Base-by-base conservation (phyloP, 768 basidiomycete species). In the Kwoniella mangroviensis region DNA sequence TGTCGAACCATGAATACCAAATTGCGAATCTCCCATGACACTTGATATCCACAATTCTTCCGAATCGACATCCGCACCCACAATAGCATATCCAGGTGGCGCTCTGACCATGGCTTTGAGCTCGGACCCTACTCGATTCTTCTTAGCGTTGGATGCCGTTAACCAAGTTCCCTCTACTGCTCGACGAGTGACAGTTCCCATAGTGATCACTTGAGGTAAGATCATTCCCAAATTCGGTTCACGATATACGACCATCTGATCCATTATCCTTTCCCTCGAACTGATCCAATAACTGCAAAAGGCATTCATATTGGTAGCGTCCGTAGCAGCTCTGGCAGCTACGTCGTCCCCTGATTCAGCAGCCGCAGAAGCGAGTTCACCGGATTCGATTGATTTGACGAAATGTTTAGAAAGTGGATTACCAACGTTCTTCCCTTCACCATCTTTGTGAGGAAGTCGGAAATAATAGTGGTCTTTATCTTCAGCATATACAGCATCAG, bases 11-110 rank as follows among this genome's bases (percentile, higher is more conserved):
- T 99, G 95, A 67, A 96, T 82, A 10, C 96, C 97, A 82, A 99
- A 97, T 83, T 99, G 96, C 0, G 94, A 92, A 79, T 98, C 97
- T 0, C 96, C 96, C 93, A 98, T 96, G 69, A 93, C 93, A 77
- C 92, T 94, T 21, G 95, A 96, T 73, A 98, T 98, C 97, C 97
- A 98, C 24, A 99, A 86, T 83, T 99, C 97, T 84, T 98, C 96
- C 57, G 94, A 96, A 83, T 99, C 97, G 24, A 99, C 97, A 81
- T 99, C 97, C 0, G 97, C 97, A 4, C 97, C 97, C 22, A 99
- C 94, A 72, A 99, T 92, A 6, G 91, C 88, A 81, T 96, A 97
- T 1, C 97, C 95, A 0, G 89, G 87, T 1, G 96, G 97, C 0
- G 95, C 95, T 24, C 92, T 90, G 10, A 99, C 90, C 95, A 98